Percentiles rank a stretch among this genome's conserved stretches.
These are phyloP conservation scores for Mucuna pruriens DNA, from an alignment of 306 rosid genomes.

Conservation along the genomic window DNA sequence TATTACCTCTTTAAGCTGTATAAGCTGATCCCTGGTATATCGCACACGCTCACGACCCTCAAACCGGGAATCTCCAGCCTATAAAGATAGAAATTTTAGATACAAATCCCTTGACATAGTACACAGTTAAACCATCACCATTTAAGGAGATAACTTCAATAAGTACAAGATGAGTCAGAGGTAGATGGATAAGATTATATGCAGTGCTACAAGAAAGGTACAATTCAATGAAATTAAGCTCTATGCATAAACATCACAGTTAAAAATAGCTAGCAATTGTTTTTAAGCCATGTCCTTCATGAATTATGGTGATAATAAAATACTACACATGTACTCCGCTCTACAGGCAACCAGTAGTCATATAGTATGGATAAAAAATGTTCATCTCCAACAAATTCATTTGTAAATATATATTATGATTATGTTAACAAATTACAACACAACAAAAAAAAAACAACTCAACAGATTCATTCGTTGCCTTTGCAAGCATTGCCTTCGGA, in stretches of 20 bases:
- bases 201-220: background rate
- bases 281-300: background rate
- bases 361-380: background rate
- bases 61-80: constrained; percentile 88
- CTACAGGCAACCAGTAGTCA: background rate
- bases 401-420: background rate
- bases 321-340: background rate
- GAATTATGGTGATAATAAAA: background rate
- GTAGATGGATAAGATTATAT: background rate
- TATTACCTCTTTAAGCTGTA: constrained; percentile 77
- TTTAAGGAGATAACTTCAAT: constrained; percentile 14
- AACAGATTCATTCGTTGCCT: background rate
- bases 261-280: background rate
- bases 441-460: background rate
- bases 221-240: constrained; percentile 16
- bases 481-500: constrained; percentile 2
- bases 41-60: constrained; percentile 84
- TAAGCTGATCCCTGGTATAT: constrained; percentile 77
- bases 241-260: background rate
- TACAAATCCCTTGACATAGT: background rate
- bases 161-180: background rate
- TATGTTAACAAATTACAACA: background rate
- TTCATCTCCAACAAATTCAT: background rate
- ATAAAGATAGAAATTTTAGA: constrained; percentile 38
- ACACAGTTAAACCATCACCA: constrained; percentile 14